These are phyloP conservation scores for Penicillium nucicola DNA, from an alignment of 495 filamentous ascomycete species.

Conservation along the genomic window DNA sequence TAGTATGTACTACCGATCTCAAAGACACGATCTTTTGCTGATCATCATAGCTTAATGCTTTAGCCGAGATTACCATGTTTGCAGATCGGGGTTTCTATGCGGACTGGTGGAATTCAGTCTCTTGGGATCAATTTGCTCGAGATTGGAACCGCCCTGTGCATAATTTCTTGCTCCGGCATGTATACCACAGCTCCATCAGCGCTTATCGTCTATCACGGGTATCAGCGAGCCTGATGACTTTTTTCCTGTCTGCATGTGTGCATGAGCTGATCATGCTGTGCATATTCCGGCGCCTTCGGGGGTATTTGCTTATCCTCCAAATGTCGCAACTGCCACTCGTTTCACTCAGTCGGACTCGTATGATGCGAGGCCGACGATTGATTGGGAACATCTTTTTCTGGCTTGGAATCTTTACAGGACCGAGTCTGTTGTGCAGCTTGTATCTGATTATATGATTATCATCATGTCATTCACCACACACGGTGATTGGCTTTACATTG, in stretches of 20 bases:
- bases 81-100: conserved; percentile 78
- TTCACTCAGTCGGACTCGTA: conserved; percentile 56
- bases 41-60: conserved; percentile 54
- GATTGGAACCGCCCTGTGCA: conserved; percentile 76
- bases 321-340: conserved; percentile 57
- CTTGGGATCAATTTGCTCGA: conserved; percentile 58
- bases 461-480: not conserved
- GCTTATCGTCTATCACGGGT: conserved; percentile 63
- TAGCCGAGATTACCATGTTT: conserved; percentile 70
- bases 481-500: not conserved
- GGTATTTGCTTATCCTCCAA: conserved; percentile 67
- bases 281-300: conserved; percentile 72
- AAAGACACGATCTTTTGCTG: not conserved
- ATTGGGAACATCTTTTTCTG: conserved; percentile 74
- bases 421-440: conserved; percentile 66
- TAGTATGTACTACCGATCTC: conserved; percentile 27
- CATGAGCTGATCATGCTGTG: conserved; percentile 78
- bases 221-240: conserved; percentile 71
- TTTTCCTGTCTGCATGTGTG: conserved; percentile 64
- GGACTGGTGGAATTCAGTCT: conserved; percentile 62
- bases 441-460: conserved; percentile 61
- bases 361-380: conserved; percentile 54
- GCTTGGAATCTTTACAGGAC: conserved; percentile 68
- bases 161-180: conserved; percentile 68
- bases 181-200: conserved; percentile 72